Evolutionary conservation across 768 basidiomycete species (phyloP), one percentile per base, ranked within the genome.

Genomic region (Amanita inopinata): DNA sequence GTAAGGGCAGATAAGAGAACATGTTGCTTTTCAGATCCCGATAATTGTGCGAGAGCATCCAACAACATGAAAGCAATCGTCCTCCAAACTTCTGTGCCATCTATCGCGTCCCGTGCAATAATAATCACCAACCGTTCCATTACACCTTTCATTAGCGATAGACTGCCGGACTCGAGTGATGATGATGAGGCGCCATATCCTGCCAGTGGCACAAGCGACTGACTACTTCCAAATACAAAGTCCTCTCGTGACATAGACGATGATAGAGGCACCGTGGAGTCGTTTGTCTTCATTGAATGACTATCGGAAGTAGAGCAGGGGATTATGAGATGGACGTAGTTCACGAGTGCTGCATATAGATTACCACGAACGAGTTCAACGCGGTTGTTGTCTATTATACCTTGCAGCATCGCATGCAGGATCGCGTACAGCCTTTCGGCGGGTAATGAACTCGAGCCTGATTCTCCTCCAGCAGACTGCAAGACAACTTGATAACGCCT

Each of bases 31-130:
- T 90, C 83, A 36, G 65, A 59, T 19, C 74, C 74, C 28, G 79
- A 85, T 0, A 93, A 64, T 33, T 83, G 74, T 12, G 84, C 72
- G 5, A 93, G 69, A 0, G 85, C 80, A 52, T 93, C 89, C 32
- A 97, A 67, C 2, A 91, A 67, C 69, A 92, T 84, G 56, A 92
- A 97, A 6, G 93, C 88, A 11, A 97, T 78, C 2, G 92, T 93
- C 62, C 89, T 89, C 94, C 94, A 98, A 2, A 97, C 88, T 59
- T 97, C 92, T 12, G 87, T 80, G 5, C 92, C 93, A 49, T 96
- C 92, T 41, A 89, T 85, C 1, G 91, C 92, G 55, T 98, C 94
- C n/a, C 89, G 72, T 15, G 87, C 78, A 28, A 94, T 67, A 27
- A 78, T 70, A 0, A 76, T 62, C 0, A 91, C 69, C 14, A 97